These are phyloP conservation scores for Casuarina equisetifolia DNA, from an alignment of 306 rosid species.

Conservation along the genomic window DNA sequence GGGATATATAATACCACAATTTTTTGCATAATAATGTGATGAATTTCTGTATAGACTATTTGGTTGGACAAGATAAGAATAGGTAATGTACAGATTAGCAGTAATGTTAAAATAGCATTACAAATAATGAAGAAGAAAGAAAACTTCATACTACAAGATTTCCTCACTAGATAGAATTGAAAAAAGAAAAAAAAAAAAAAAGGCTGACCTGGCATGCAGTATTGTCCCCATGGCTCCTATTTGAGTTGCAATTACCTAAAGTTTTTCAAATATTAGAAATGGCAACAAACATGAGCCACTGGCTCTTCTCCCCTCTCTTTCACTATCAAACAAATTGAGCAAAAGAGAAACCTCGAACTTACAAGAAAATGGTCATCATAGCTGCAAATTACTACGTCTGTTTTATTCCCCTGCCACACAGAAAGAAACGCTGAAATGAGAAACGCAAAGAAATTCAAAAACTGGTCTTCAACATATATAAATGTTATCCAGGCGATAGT, in stretches of 20 bases:
- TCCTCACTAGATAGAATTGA: conserved; percentile 5
- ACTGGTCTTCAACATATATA: too few relatives aligned
- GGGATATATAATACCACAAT: not conserved
- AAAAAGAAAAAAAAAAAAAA: conserved; percentile 23
- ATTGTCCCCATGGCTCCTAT: conserved; percentile 88
- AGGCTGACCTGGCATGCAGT: conserved; percentile 78
- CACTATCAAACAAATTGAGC: conserved; percentile 13
- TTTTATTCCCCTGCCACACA: conserved; percentile 69
- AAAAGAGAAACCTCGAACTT: conserved; percentile 32
- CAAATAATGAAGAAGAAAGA: not conserved
- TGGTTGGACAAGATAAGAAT: not conserved
- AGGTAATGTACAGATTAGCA: not conserved
- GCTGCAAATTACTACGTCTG: conserved; percentile 65
- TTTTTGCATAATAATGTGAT: not conserved
- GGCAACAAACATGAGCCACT: not conserved
- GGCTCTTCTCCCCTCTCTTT: not conserved
- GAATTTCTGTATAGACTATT: not conserved
- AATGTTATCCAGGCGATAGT: not conserved
- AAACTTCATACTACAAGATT: not conserved
- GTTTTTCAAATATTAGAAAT: conserved; percentile 14
- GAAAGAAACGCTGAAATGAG: conserved; percentile 4
- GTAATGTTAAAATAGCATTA: not conserved
- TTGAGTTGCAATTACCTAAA: conserved; percentile 83
- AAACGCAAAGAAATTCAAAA: conserved; percentile 1
- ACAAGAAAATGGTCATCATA: conserved; percentile 80